Evolutionary conservation across 1,284 basidiomycete genomes (phyloP), one percentile per base, ranked within the genome.

Genomic region (Salmacisia buchloeana): DNA sequence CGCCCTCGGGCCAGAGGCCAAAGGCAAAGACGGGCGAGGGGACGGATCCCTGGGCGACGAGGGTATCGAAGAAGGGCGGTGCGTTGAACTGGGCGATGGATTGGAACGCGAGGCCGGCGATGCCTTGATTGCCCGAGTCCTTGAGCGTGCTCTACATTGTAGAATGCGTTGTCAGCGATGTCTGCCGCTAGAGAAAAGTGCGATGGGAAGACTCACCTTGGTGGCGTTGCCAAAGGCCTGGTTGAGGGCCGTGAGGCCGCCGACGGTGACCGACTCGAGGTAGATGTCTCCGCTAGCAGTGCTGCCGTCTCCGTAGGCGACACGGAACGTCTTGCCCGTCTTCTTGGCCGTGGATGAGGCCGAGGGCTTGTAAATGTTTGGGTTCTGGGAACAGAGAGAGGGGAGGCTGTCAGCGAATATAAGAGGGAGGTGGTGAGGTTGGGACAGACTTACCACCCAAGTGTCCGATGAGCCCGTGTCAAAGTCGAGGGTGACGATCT

Each of bases 251-350:
- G 34, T 43, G 9, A 63, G 41, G 12, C 61, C 61, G n/a, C 36
- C 61, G 39, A 63, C 57, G 35, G 56, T 45, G 33, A 63, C 21
- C 6, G 34, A 25, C 33, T 63, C 61, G 10, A 9, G 33, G 45
- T 63, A 63, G 61, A 63, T 35, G n/a, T 58, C 43, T 27, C 61
- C 61, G 25, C 12, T 31, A 10, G 61, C 61, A 7, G 25, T n/a
- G 31, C 23, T 59, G 33, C 61, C 61, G 58, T 63, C 61, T 27
- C 61, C 61, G 61, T 63, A 63, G n/a, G 34, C 33, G 38, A 59
- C 61, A 12, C 29, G 39, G 54, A 63, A 63, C 21, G 31, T 63
- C 38, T 49, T 58, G 15, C 41, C 29, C n/a, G 58, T 58, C 36
- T 63, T 52, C 45, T 59, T 58, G 18, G 54, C 33, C 2, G 52